Evolutionary conservation across 2,329 filamentous ascomycete species (phyloP).

Genomic region (Pseudogymnoascus sp.): DNA sequence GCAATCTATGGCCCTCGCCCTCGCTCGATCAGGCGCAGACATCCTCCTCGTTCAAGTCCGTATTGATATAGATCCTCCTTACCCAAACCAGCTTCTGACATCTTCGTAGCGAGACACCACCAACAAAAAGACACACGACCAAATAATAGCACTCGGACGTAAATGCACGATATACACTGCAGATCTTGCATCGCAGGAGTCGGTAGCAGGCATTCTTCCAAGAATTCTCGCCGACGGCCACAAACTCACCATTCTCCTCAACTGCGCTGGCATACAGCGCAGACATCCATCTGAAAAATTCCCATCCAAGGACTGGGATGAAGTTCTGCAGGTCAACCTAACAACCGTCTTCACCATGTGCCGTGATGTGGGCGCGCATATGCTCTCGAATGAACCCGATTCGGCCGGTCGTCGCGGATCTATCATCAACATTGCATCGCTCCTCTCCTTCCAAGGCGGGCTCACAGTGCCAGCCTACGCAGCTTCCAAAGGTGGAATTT

Average conservation of each 20-base stretch:
- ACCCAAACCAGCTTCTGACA: not conserved
- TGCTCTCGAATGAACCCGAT: conserved; percentile 50
- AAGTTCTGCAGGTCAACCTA: conserved; percentile 81
- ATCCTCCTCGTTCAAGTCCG: conserved; percentile 33
- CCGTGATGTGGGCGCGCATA: conserved; percentile 72
- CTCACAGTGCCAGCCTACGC: conserved; percentile 82
- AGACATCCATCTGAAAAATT: conserved; percentile 73
- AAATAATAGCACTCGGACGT: conserved; percentile 58
- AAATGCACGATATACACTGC: conserved; percentile 61
- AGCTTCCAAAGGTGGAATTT: conserved; percentile 73
- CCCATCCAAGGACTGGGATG: conserved; percentile 69
- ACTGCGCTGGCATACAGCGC: conserved; percentile 80
- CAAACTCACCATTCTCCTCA: conserved; percentile 61
- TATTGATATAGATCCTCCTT: not conserved
- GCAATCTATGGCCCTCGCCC: conserved; percentile 29
- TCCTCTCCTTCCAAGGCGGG: conserved; percentile 78
- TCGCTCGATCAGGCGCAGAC: conserved; percentile 35
- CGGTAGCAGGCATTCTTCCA: conserved; percentile 55
- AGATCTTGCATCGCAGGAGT: conserved; percentile 56
- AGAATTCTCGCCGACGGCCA: conserved; percentile 51
- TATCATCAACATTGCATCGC: conserved; percentile 75
- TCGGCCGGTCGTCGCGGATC: conserved; percentile 48
- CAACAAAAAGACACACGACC: conserved; percentile 45
- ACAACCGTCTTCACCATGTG: conserved; percentile 71
- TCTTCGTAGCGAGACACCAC: conserved; percentile 22